phyloP scores from a whole-genome alignment of 208 protist genomes.

The Leptomonas seymouri region DNA sequence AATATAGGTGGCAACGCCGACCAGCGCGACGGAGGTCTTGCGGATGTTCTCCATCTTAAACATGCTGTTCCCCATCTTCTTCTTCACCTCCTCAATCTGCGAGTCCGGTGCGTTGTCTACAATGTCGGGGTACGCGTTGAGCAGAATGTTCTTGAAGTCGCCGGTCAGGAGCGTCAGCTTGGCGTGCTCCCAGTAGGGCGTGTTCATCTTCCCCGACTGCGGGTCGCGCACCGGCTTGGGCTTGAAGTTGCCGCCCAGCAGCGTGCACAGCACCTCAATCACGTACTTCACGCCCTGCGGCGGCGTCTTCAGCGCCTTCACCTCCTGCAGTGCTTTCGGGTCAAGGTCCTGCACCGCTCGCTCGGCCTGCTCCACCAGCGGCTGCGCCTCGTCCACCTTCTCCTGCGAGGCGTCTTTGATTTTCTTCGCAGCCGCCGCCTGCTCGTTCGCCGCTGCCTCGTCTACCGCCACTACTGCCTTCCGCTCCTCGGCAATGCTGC shows the following conservation, averaged over 20 bases:
- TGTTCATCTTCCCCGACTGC: slow-evolving; percentile 77
- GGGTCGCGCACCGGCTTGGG: slow-evolving; percentile 87
- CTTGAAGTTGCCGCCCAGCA: slow-evolving; percentile 88
- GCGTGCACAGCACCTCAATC: slow-evolving; percentile 91
- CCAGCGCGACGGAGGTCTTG: slow-evolving; percentile 88
- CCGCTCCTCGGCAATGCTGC: slow-evolving; percentile 84
- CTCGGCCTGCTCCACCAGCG: slow-evolving; percentile 94
- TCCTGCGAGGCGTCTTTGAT: slow-evolving; percentile 97
- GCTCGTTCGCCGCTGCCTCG: slow-evolving; percentile 90
- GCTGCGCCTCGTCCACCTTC: slow-evolving; percentile 95
- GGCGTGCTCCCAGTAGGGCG: slow-evolving; percentile 95
- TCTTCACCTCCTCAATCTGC: slow-evolving; percentile 95
- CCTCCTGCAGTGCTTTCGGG: slow-evolving; percentile 94
- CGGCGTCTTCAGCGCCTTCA: slow-evolving; percentile 96
- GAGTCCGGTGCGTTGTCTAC: slow-evolving; percentile 85
- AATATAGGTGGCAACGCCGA: slow-evolving; percentile 97
- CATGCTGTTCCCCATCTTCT: slow-evolving; percentile 93
- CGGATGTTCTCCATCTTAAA: slow-evolving; percentile 94
- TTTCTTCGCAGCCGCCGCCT: slow-evolving; percentile 88
- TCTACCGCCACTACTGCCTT: slow-evolving; percentile 88
- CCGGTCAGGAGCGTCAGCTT: slow-evolving; percentile 84
- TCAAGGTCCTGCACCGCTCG: slow-evolving; percentile 93
- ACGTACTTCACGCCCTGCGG: slow-evolving; percentile 96
- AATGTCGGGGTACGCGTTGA: slow-evolving; percentile 85
- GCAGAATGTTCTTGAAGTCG: slow-evolving; percentile 90